Evolutionary conservation across 2,329 filamentous ascomycete genomes (phyloP), one percentile per base, ranked within the genome.

Genomic region (Neonectria punicea): DNA sequence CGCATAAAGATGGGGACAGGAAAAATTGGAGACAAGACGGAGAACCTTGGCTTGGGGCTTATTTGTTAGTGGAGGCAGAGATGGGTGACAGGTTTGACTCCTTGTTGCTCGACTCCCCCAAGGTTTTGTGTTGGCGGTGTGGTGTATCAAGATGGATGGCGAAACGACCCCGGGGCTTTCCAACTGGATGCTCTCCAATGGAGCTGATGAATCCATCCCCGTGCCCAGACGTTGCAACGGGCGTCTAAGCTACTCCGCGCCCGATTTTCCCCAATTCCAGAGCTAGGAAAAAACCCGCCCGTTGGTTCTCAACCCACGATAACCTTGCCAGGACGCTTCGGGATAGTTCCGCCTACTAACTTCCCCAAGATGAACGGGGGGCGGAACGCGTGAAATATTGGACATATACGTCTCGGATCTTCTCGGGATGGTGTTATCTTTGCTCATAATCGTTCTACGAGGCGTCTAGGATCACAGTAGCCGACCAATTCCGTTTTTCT

Each of bases 341-440:
- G 47, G 13, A 50, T 18, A 5, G 11, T 32, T 32, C 47, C 28
- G 28, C 30, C 47, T 50, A 20, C 16, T 36, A 5, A 25, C 25
- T 30, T 30, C 30, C 25, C 25, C 28, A 18, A 39, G 25, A 32
- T 18, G 47, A 32, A 50, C 9, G 28, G 14, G 14, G 14, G 14
- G 46, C 34, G 57, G 34, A 39, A 34, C 20, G 39, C 22, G 41
- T 51, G 22, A 25, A 14, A 53, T 20, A 20, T 28, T 28, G 32
- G 10, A 22, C 14, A 5, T 30, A 32, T 51, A 28, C 51, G 11
- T 22, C 22, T 51, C 66, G 68, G 68, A 39, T 61, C 63, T 53
- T 67, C 41, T 70, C 68, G 68, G 58, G 11, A 66, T 59, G 50
- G 34, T 57, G 13, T 20, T 47, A 54, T 30, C 32, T n/a, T 54